Evolutionary conservation across 2,329 filamentous ascomycete genomes (phyloP).

Genomic region (Mycocentrospora acerina): DNA sequence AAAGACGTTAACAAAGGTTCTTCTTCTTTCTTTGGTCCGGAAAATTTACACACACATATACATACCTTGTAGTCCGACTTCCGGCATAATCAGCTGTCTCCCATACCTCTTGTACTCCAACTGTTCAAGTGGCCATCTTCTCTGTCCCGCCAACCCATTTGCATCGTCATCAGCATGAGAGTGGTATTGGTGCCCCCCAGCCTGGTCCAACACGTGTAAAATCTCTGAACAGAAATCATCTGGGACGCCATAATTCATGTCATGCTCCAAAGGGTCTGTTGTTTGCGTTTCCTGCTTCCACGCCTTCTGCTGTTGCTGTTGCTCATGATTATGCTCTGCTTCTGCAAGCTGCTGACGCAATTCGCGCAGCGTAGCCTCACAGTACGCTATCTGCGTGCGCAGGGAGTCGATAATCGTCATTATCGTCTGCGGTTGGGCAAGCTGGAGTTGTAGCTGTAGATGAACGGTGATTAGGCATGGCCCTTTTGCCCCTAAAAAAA

Average conservation of each 20-base stretch:
- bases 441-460: no score
- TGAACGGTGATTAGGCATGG: no score
- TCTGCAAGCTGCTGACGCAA: slow-evolving; percentile 46
- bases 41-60: not conserved
- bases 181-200: not conserved
- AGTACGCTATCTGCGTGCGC: slow-evolving; percentile 45
- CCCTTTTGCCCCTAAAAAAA: no score
- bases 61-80: slow-evolving; percentile 73
- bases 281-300: slow-evolving; percentile 19
- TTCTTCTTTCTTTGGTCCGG: no score
- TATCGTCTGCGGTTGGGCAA: no score
- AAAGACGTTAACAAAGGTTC: no score
- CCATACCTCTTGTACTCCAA: slow-evolving; percentile 87
- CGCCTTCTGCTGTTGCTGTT: slow-evolving; percentile 25
- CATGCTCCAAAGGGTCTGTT: slow-evolving; percentile 33
- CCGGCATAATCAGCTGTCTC: slow-evolving; percentile 84
- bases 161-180: slow-evolving; percentile 1
- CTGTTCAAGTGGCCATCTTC: slow-evolving; percentile 65
- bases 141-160: slow-evolving; percentile 6
- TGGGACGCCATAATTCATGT: slow-evolving; percentile 45
- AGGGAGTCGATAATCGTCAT: slow-evolving; percentile 37
- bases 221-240: slow-evolving; percentile 48
- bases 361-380: slow-evolving; percentile 44
- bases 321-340: slow-evolving; percentile 41
- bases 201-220: slow-evolving; percentile 38